Evolutionary conservation across 305 asterid species (phyloP).

Genomic region (Fraxinus greggii): DNA sequence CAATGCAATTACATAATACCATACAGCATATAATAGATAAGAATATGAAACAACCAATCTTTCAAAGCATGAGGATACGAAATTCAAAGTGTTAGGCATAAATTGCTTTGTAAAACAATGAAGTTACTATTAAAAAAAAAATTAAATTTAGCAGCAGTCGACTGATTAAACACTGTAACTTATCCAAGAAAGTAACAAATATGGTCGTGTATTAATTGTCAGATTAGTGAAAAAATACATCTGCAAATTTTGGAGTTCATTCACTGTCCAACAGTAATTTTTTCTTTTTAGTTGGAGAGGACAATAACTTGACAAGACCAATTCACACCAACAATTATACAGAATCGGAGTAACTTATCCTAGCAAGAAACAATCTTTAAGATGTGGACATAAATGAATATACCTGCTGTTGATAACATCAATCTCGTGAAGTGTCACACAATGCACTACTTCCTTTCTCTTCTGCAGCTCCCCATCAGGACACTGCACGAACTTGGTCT

Average conservation of each 20-base stretch:
- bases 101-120: background rate
- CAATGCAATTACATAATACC: background rate
- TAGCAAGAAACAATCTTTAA: background rate
- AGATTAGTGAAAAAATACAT: background rate
- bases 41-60: background rate
- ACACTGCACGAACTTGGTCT: slow-evolving; percentile 54
- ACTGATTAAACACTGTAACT: background rate
- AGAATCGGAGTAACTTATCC: background rate
- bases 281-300: background rate
- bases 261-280: background rate
- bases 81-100: background rate
- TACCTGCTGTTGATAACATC: slow-evolving; percentile 56
- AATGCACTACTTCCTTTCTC: slow-evolving; percentile 56
- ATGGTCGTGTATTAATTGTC: background rate
- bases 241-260: background rate
- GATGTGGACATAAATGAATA: background rate
- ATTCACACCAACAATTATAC: background rate
- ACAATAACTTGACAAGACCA: background rate
- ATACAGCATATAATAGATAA: background rate
- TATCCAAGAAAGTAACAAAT: background rate
- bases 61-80: background rate
- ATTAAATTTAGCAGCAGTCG: background rate
- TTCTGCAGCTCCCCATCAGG: slow-evolving; percentile 57
- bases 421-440: slow-evolving; percentile 48
- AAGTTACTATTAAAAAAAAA: no score